These are phyloP conservation scores for Acer campestre DNA, from an alignment of 345 rosid species.

Conservation along the genomic window DNA sequence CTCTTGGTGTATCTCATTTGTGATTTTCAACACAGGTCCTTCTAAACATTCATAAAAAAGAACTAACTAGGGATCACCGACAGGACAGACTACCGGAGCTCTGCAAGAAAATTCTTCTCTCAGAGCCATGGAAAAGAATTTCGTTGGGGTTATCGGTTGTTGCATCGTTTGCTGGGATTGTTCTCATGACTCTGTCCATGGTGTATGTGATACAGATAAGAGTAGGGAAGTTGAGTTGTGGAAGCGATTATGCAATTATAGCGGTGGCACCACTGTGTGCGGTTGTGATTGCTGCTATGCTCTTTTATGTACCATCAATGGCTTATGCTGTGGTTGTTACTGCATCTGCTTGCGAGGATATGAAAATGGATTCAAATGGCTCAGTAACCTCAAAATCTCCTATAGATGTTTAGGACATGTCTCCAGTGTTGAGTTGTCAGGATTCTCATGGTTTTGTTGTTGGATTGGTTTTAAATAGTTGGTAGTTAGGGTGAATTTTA, in stretches of 20 bases:
- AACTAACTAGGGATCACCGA: neutral
- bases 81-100: neutral
- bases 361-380: too few species aligned
- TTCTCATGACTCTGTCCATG: slow-evolving; percentile 26
- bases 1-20: too few species aligned
- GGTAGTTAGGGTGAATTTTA: too few species aligned
- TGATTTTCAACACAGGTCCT: too few species aligned
- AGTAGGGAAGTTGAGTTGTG: slow-evolving; percentile 30
- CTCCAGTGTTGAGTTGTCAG: too few species aligned
- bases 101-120: slow-evolving; percentile 14
- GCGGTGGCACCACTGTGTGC: slow-evolving; percentile 23
- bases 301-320: slow-evolving; percentile 27
- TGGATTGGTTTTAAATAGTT: too few species aligned
- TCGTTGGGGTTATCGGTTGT: slow-evolving; percentile 6
- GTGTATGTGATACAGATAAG: slow-evolving; percentile 33
- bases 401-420: too few species aligned
- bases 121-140: slow-evolving; percentile 18
- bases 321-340: neutral
- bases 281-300: slow-evolving; percentile 17
- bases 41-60: neutral
- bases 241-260: slow-evolving; percentile 17
- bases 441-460: too few species aligned
- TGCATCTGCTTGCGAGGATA: too few species aligned
- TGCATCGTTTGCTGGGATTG: slow-evolving; percentile 4
- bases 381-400: too few species aligned